These are phyloP conservation scores for Ottelia alismoides DNA, from an alignment of 106 monocot species.

Conservation along the genomic window DNA sequence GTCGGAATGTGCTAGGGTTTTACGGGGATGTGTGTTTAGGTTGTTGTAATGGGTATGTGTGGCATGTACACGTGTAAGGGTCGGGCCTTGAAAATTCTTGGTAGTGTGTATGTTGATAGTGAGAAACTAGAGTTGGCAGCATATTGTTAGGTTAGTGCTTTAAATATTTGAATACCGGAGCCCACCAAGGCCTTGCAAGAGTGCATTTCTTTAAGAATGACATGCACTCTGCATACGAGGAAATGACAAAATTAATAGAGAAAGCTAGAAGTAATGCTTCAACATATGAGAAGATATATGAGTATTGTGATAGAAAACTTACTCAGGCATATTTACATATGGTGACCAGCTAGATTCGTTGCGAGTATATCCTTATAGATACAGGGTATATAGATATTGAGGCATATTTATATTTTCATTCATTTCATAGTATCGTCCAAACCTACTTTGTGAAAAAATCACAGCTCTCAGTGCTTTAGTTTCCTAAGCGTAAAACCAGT, in stretches of 20 bases:
- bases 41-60: too few species aligned
- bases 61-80: too few species aligned
- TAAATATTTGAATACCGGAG: slow-evolving; percentile 89
- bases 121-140: slow-evolving; percentile 80
- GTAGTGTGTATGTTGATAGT: slow-evolving; percentile 94
- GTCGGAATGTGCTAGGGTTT: too few species aligned
- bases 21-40: too few species aligned
- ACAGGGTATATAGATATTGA: too few species aligned
- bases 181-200: slow-evolving; percentile 94
- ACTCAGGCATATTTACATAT: slow-evolving; percentile 70
- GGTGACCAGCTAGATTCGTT: slow-evolving; percentile 90
- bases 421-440: too few species aligned
- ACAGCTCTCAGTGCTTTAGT: too few species aligned
- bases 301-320: slow-evolving; percentile 83
- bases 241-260: slow-evolving; percentile 88
- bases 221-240: slow-evolving; percentile 66
- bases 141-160: slow-evolving; percentile 84
- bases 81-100: slow-evolving; percentile 96
- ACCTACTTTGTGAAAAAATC: too few species aligned
- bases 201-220: slow-evolving; percentile 86
- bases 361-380: slow-evolving; percentile 91
- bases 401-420: too few species aligned
- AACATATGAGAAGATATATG: slow-evolving; percentile 94
- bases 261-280: slow-evolving; percentile 94
- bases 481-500: too few species aligned